phyloP scores from a whole-genome alignment of 2,329 filamentous ascomycete genomes.

The Purpureocillium takamizusanense region DNA sequence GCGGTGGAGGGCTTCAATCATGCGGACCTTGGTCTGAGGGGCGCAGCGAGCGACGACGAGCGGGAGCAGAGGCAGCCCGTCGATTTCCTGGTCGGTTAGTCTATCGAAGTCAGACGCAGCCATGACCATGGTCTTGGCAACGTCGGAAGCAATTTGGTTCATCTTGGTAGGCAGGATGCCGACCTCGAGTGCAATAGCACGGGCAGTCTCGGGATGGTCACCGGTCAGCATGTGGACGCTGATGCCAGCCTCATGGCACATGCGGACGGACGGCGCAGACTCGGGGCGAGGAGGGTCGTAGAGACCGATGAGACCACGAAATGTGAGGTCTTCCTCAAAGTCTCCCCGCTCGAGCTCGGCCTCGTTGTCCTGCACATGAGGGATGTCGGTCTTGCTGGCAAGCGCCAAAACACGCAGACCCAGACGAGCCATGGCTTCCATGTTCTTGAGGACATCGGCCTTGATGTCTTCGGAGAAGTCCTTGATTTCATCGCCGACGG shows the following conservation, averaged over 20 bases:
- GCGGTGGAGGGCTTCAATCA: conserved; percentile 65
- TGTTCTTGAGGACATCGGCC: conserved; percentile 52
- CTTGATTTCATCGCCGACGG: conserved; percentile 30
- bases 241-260: conserved; percentile 53
- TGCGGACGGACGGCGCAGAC: conserved; percentile 47
- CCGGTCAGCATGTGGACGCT: conserved; percentile 63
- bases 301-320: conserved; percentile 62
- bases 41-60: conserved; percentile 62
- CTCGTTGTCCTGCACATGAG: conserved; percentile 21
- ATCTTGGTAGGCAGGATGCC: conserved; percentile 49
- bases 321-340: conserved; percentile 53
- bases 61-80: conserved; percentile 52
- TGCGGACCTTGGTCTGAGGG: conserved; percentile 63
- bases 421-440: conserved; percentile 57
- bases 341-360: conserved; percentile 39
- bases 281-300: conserved; percentile 65
- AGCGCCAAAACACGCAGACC: conserved; percentile 62
- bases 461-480: conserved; percentile 44
- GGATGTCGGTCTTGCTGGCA: conserved; percentile 41
- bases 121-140: conserved; percentile 55
- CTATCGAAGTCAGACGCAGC: conserved; percentile 58
- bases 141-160: conserved; percentile 40
- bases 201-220: conserved; percentile 56
- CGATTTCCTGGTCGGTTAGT: conserved; percentile 55
- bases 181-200: conserved; percentile 54